Evolutionary conservation across 1,284 basidiomycete genomes (phyloP), one percentile per base, ranked within the genome.

Genomic region (Trichosporon sp.): DNA sequence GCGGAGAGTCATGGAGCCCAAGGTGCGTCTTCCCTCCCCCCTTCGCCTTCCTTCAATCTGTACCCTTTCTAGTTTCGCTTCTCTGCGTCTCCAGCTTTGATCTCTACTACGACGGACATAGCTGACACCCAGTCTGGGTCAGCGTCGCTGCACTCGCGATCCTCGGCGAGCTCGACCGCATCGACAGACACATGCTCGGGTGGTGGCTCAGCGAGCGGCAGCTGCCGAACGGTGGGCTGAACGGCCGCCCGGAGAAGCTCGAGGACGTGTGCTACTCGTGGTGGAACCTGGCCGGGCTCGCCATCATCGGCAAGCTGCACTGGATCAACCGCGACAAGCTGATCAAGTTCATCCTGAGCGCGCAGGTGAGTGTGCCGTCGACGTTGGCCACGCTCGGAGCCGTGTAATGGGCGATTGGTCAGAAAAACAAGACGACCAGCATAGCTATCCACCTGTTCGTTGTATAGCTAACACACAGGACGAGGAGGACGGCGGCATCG

Each of bases 211-310:
- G 91, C 11, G 97, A 99, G 78, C 86, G 96, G 8, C 96, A 99
- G 80, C 85, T 98, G 11, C 91, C 94, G 0, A 94, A 89, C 75
- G 96, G 96, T 8, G 97, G 96, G 0, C 85, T 99, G 70, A 98
- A 99, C 75, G 96, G 96, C 0, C 87, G 96, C 23, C 96, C 96
- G 2, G 93, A 99, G 80, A 99, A 99, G 84, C 86, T 98, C n/a
- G 94, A 90, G 12, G 94, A 98, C 76, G 92, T 93, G 88, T 99
- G 97, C 85, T 99, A 99, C 83, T 94, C 92, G 76, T 96, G 94
- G 86, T 99, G 95, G 95, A 94, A 96, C 5, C 87, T 99, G 2
- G 95, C 95, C 0, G 86, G 92, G 0, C 83, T 99, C 64, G 89
- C 93, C 21, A 95, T 98, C 69, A 83, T 99, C 44, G 88, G 90